A percentile compares a stretch with the other conserved stretches of the same genome.
Conservation (phyloP, 345 rosid genomes). For the Eucalyptus cladocalyx region DNA sequence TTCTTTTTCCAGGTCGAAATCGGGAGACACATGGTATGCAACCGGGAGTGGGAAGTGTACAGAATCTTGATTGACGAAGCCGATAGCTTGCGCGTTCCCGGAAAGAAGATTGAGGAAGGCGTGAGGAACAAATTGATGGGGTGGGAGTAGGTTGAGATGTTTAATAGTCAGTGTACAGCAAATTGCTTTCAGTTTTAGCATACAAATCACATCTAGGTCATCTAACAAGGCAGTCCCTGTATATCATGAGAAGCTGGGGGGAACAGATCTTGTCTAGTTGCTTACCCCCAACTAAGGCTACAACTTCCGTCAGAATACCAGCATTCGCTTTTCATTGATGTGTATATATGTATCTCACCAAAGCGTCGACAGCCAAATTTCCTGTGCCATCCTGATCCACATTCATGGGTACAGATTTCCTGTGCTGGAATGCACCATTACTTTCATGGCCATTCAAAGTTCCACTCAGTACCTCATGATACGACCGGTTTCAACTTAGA, state of each 20-base stretch:
- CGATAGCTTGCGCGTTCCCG: slow-evolving; percentile 31
- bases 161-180: not conserved
- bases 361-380: not conserved
- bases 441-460: not conserved
- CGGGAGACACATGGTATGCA: slow-evolving; percentile 56
- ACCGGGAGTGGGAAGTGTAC: slow-evolving; percentile 89
- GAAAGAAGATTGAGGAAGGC: slow-evolving; percentile 53
- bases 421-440: not conserved
- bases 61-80: slow-evolving; percentile 75
- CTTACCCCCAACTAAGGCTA: not conserved
- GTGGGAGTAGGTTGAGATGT: slow-evolving; percentile 37
- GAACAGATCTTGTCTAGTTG: not conserved
- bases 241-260: not conserved
- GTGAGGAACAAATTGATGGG: slow-evolving; percentile 91
- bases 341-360: not conserved
- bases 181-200: not conserved
- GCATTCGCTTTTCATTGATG: not conserved
- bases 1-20: slow-evolving; percentile 62
- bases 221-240: not conserved
- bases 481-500: not conserved
- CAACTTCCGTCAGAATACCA: not conserved
- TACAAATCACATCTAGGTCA: not conserved
- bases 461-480: not conserved
- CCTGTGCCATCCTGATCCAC: not conserved
- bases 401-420: not conserved